Evolutionary conservation across 805 yeast genomes (phyloP).

Genomic region (Candida rishiriensis): DNA sequence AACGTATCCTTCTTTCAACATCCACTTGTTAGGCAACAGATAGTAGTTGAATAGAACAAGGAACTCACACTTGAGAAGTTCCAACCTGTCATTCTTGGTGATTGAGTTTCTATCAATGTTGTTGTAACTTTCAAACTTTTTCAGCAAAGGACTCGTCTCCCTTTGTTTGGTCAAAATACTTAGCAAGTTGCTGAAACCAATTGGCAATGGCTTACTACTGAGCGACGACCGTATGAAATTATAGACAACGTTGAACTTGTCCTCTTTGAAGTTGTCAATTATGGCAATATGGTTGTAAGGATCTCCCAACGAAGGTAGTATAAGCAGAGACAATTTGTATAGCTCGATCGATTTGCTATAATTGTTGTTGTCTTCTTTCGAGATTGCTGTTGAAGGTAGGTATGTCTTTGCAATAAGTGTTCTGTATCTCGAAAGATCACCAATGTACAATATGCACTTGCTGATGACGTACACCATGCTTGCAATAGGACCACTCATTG

Average conservation of each 20-base stretch:
- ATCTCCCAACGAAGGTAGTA: slow-evolving; percentile 67
- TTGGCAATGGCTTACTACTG: slow-evolving; percentile 44
- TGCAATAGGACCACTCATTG: slow-evolving; percentile 14
- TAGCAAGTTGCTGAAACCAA: slow-evolving; percentile 45
- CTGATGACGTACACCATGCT: slow-evolving; percentile 40
- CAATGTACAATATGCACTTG: slow-evolving; percentile 48
- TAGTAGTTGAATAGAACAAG: slow-evolving; percentile 32
- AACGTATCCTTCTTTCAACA: slow-evolving; percentile 22
- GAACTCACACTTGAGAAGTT: slow-evolving; percentile 29
- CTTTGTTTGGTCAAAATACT: slow-evolving; percentile 33
- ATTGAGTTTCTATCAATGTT: slow-evolving; percentile 21
- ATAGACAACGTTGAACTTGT: slow-evolving; percentile 43
- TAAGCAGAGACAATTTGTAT: slow-evolving; percentile 48
- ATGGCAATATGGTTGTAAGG: slow-evolving; percentile 60
- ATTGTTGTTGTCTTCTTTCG: slow-evolving; percentile 36
- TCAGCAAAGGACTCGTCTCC: slow-evolving; percentile 24
- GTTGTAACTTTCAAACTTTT: slow-evolving; percentile 24
- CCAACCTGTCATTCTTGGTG: slow-evolving; percentile 32
- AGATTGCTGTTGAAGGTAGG: slow-evolving; percentile 26
- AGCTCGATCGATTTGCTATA: slow-evolving; percentile 41
- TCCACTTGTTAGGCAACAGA: slow-evolving; percentile 40
- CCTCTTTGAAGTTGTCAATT: slow-evolving; percentile 45
- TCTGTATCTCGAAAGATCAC: slow-evolving; percentile 56
- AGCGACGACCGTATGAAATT: slow-evolving; percentile 54
- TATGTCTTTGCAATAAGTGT: slow-evolving; percentile 43